Evolutionary conservation across 768 basidiomycete species (phyloP).

Genomic region (Suillus lakei): DNA sequence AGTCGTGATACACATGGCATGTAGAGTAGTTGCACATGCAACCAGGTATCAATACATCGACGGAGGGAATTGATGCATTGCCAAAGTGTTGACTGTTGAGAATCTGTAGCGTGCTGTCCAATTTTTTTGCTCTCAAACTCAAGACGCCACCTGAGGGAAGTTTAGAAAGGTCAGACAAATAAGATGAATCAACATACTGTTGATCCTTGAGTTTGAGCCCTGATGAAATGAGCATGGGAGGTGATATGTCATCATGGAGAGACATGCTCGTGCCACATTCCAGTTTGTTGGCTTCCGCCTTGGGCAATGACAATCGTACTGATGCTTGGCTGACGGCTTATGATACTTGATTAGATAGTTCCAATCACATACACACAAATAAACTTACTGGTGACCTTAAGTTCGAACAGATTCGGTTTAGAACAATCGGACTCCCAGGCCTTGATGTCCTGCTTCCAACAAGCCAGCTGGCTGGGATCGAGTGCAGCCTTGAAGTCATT

Average conservation of each 20-base stretch:
- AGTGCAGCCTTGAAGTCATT: slow-evolving; percentile 7
- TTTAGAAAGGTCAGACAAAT: not conserved
- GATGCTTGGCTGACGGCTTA: slow-evolving; percentile 6
- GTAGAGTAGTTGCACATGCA: slow-evolving; percentile 30
- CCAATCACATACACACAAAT: not conserved
- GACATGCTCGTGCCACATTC: not conserved
- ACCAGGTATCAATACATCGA: slow-evolving; percentile 34
- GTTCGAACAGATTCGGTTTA: slow-evolving; percentile 29
- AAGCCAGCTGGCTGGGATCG: not conserved
- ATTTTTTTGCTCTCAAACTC: not conserved
- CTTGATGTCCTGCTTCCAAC: slow-evolving; percentile 19
- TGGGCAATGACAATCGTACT: slow-evolving; percentile 11
- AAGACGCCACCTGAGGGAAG: not conserved
- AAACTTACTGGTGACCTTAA: not conserved
- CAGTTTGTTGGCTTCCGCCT: slow-evolving; percentile 7
- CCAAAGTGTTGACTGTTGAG: slow-evolving; percentile 35
- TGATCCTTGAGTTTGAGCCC: slow-evolving; percentile 22
- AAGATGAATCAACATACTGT: slow-evolving; percentile 14
- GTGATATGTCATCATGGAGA: slow-evolving; percentile 12
- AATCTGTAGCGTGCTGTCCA: slow-evolving; percentile 29
- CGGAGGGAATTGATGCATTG: slow-evolving; percentile 26
- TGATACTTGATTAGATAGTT: not conserved
- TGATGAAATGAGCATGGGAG: slow-evolving; percentile 10
- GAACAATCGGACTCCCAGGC: slow-evolving; percentile 29
- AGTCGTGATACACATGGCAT: slow-evolving; percentile 22